Evolutionary conservation across 2,329 filamentous ascomycete species (phyloP).

Genomic region (Harringtonia lauricola): DNA sequence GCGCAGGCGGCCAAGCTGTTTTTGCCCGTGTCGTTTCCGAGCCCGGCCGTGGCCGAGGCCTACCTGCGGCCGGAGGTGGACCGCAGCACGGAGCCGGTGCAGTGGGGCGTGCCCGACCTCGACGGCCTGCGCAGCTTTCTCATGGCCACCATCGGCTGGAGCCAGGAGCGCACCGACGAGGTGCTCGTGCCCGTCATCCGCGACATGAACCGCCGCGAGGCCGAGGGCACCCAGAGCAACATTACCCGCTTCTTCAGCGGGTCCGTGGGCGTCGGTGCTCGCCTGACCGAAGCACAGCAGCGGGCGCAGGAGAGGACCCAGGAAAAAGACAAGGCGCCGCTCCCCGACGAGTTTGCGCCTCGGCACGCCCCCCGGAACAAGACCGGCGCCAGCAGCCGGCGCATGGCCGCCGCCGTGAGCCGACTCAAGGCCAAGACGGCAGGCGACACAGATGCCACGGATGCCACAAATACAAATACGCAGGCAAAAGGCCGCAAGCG

Average conservation of each 20-base stretch:
- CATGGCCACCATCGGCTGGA: constrained; percentile 90
- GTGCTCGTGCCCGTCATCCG: constrained; percentile 89
- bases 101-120: constrained; percentile 93
- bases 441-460: constrained; percentile 9
- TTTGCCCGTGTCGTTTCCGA: constrained; percentile 70
- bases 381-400: constrained; percentile 15
- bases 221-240: constrained; percentile 89
- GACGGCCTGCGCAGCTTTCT: constrained; percentile 75
- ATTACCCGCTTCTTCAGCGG: constrained; percentile 91
- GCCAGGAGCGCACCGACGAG: constrained; percentile 83
- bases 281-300: constrained; percentile 7
- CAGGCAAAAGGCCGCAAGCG: constrained; percentile 17
- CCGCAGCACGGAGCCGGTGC: constrained; percentile 62
- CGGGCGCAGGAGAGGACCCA: constrained; percentile 2
- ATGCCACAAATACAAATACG: neutral
- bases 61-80: constrained; percentile 87
- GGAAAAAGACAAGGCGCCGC: constrained; percentile 3
- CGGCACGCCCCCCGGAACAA: constrained; percentile 14
- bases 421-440: constrained; percentile 16
- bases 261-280: constrained; percentile 30
- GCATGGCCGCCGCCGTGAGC: constrained; percentile 22
- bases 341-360: constrained; percentile 17
- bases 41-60: constrained; percentile 64
- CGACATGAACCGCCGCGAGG: constrained; percentile 83
- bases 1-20: constrained; percentile 76